Percentiles rank a stretch among this genome's conserved stretches.
Evolutionary conservation across 2,329 filamentous ascomycete genomes (phyloP).

Genomic region (Ceratocystiopsis brevicomis): DNA sequence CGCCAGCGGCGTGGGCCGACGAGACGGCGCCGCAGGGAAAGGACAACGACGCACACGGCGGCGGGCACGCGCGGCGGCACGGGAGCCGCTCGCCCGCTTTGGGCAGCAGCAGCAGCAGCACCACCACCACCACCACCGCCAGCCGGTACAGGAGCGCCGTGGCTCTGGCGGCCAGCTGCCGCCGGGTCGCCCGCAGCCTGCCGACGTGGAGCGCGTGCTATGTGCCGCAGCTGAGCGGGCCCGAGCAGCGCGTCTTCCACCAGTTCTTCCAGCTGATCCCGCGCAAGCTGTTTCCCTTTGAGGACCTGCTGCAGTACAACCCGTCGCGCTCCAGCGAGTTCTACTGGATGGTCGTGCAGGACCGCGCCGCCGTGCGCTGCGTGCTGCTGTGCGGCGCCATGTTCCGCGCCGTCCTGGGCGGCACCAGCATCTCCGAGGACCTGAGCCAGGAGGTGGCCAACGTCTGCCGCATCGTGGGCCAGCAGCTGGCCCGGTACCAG

Average conservation of each 20-base stretch:
- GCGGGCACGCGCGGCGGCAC: too few species aligned
- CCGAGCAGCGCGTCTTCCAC: slow-evolving; percentile 14
- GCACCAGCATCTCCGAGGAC: slow-evolving; percentile 7
- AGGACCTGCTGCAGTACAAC: slow-evolving; percentile 16
- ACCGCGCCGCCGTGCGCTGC: slow-evolving; percentile 13
- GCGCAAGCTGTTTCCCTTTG: slow-evolving; percentile 17
- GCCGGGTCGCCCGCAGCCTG: slow-evolving; percentile 4
- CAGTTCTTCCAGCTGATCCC: slow-evolving; percentile 13
- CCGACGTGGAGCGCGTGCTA: slow-evolving; percentile 7
- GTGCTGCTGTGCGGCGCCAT: slow-evolving; percentile 16
- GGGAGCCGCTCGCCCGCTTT: too few species aligned
- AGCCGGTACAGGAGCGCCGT: too few species aligned
- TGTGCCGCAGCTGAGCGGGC: slow-evolving; percentile 9
- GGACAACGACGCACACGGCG: too few species aligned
- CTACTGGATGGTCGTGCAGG: slow-evolving; percentile 12
- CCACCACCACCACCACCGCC: too few species aligned
- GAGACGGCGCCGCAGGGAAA: too few species aligned
- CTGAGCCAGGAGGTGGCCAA: slow-evolving; percentile 8
- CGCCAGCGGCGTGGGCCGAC: too few species aligned
- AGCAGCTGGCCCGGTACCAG: slow-evolving; percentile 3
- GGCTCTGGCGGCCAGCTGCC: slow-evolving; percentile 1
- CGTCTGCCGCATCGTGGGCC: slow-evolving; percentile 9
- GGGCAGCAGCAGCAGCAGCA: too few species aligned
- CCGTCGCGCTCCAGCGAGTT: slow-evolving; percentile 12
- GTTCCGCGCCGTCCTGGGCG: slow-evolving; percentile 10